Conservation (phyloP, 495 filamentous ascomycete species). For the Patellaria atrata region DNA sequence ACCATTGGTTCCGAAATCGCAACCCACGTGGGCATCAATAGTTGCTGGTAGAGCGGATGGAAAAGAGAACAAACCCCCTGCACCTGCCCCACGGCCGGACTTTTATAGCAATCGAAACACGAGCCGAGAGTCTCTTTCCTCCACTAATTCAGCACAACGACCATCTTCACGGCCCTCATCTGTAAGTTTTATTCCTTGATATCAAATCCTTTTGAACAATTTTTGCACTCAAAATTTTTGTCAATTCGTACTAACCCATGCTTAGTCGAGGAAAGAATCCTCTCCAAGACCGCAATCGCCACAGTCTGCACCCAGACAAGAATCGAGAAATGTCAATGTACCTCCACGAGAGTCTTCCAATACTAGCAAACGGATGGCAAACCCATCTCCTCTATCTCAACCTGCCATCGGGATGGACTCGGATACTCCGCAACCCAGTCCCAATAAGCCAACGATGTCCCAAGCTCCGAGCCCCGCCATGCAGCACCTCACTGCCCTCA, state of each 20-base stretch:
- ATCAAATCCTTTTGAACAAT: not conserved
- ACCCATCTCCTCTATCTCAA: slow-evolving; percentile 80
- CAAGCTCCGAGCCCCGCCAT: slow-evolving; percentile 50
- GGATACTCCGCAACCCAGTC: slow-evolving; percentile 13
- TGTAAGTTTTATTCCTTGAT: slow-evolving; percentile 32
- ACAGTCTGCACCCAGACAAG: slow-evolving; percentile 27
- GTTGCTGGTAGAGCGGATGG: slow-evolving; percentile 11
- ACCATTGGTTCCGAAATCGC: not conserved
- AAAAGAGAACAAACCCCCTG: slow-evolving; percentile 19
- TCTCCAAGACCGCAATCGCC: not conserved
- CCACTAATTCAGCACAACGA: slow-evolving; percentile 29
- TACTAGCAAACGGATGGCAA: slow-evolving; percentile 51
- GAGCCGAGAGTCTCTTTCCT: slow-evolving; percentile 39
- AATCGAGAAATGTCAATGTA: slow-evolving; percentile 46
- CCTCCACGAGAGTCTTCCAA: slow-evolving; percentile 58
- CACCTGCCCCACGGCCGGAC: slow-evolving; percentile 21
- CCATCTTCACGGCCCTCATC: slow-evolving; percentile 43
- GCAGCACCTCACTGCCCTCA: slow-evolving; percentile 65
- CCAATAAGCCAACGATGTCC: slow-evolving; percentile 15
- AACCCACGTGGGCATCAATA: slow-evolving; percentile 1
- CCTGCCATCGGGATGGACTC: slow-evolving; percentile 38
- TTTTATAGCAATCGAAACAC: slow-evolving; percentile 43
- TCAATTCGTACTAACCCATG: slow-evolving; percentile 1
- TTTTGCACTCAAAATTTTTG: slow-evolving; percentile 6
- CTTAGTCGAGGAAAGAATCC: slow-evolving; percentile 14